Evolutionary conservation across 2,329 filamentous ascomycete genomes (phyloP), one percentile per base, ranked within the genome.

Genomic region (Trichoderma sp.): DNA sequence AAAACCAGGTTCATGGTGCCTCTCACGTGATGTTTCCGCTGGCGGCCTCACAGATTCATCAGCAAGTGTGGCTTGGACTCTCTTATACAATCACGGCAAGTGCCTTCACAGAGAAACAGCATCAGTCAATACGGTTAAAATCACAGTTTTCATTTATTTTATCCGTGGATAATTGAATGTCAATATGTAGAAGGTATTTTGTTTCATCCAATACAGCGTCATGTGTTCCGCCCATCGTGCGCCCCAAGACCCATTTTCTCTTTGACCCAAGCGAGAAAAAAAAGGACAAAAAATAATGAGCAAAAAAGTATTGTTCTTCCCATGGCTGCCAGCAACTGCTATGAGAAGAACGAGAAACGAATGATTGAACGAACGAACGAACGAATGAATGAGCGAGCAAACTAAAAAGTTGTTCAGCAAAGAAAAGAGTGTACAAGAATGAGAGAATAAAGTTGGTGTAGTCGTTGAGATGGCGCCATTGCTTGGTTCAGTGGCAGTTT

Each of bases 291-390:
- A 52, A 39, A n/a, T 26, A 54, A 28, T n/a, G 18, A n/a, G 16
- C 21, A 49, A 24, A 16, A n/a, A 37, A 65, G 59, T 32, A 37
- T n/a, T 21, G 21, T 18, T n/a, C 11, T 52, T 32, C 16, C n/a
- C n/a, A 43, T 59, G 52, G 51, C 58, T 56, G 59, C 67, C 52
- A 30, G 59, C 52, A 65, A 65, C 67, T 54, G 37, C 54, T 51
- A 6, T 59, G 56, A 58, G 13, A 54, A 58, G 26, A 66, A 55
- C 32, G 34, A 43, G 34, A 34, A 34, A 14, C 14, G n/a, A 28
- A 63, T 21, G 32, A 49, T 34, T 32, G 26, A 26, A 4, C 18
- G 39, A 43, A 8, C 7, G 37, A 16, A 2, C 4, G 7, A 30
- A 6, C 7, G 28, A 30, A 30, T 30, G 28, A 30, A 30, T 30